Percentiles rank a stretch among this genome's conserved stretches.
Conservation (phyloP, 371 early-diverging fungal species). For the Entomophthora muscae region DNA sequence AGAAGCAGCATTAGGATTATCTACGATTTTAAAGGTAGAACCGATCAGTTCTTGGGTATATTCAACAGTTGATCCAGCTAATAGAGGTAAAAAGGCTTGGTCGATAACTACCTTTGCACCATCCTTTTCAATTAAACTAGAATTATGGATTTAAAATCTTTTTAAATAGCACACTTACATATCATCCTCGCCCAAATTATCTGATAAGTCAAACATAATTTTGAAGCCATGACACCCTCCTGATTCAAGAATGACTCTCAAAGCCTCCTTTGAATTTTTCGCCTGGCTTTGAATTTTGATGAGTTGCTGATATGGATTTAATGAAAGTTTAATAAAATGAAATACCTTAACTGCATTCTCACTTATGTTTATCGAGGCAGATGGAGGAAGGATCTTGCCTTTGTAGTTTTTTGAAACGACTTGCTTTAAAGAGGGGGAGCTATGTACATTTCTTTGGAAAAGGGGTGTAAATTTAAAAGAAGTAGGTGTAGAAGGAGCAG, state of each 20-base stretch:
- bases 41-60: constrained; percentile 88
- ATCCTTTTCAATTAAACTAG: constrained; percentile 60
- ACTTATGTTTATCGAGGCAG: not conserved
- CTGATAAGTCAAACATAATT: not conserved
- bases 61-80: constrained; percentile 74
- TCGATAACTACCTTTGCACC: constrained; percentile 73
- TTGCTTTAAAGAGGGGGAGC: not conserved
- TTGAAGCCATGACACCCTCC: constrained; percentile 7
- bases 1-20: constrained; percentile 77
- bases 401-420: not conserved
- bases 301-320: constrained; percentile 24
- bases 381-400: not conserved
- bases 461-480: no score
- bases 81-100: constrained; percentile 56
- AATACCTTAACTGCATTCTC: constrained; percentile 1
- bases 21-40: constrained; percentile 71
- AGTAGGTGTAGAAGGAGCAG: no score
- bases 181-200: constrained; percentile 9
- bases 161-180: constrained; percentile 9
- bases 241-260: constrained; percentile 5
- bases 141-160: not conserved
- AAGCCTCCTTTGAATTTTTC: constrained; percentile 24
- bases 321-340: not conserved
- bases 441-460: no score
- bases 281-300: constrained; percentile 39